A percentile compares a stretch with the other conserved stretches of the same genome.
These are phyloP conservation scores for Acacia melanoxylon DNA, from an alignment of 306 rosid species.

Conservation along the genomic window DNA sequence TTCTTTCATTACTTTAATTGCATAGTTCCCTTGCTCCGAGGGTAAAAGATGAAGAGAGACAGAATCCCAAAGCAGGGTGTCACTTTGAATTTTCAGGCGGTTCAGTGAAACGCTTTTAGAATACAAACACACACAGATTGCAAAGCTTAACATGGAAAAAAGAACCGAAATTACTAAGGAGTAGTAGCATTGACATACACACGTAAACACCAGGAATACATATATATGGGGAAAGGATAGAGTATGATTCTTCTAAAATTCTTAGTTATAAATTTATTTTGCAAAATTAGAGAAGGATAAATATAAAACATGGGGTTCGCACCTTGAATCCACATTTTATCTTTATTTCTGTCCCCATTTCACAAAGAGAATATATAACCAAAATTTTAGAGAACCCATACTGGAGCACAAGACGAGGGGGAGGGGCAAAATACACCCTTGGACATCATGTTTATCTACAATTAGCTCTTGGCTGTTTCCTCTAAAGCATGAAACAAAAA, in stretches of 20 bases:
- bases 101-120: not conserved
- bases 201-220: constrained; percentile 30
- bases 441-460: constrained; percentile 58
- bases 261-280: not conserved
- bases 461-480: constrained; percentile 27
- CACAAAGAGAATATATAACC: not conserved
- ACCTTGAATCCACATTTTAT: not conserved
- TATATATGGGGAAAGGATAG: constrained; percentile 7
- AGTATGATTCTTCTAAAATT: not conserved
- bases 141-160: constrained; percentile 9
- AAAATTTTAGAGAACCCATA: not conserved
- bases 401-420: not conserved
- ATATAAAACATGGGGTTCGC: not conserved
- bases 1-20: not conserved
- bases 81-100: not conserved
- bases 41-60: not conserved
- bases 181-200: not conserved
- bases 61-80: constrained; percentile 24
- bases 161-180: not conserved
- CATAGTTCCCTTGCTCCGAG: constrained; percentile 9
- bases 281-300: not conserved
- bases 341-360: not conserved
- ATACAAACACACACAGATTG: constrained; percentile 13
- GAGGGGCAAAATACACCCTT: constrained; percentile 49
- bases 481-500: not conserved